Base-by-base conservation (phyloP, 352 stramenopile genomes). In the Globisporangium sylvaticum region DNA sequence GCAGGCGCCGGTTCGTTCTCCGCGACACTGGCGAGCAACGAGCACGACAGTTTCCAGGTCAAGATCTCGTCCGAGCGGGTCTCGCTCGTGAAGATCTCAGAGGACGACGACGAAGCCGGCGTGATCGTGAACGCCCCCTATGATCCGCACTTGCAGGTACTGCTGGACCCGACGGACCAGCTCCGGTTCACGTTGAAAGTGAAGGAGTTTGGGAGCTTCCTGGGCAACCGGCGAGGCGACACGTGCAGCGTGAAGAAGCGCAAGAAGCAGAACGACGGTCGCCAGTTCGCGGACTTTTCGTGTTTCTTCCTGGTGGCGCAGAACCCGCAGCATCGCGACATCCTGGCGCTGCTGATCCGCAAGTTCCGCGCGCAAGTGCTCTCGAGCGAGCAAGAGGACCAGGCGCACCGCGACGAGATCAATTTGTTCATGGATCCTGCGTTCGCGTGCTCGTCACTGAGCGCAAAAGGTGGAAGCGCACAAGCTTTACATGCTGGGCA, bases 11-110 rank as follows among this genome's bases (percentile, higher is more conserved):
- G 84, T 0, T 87, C 84, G 10, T 94, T 94, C 61, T 94, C 87
- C 1, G 87, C 87, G 20, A 94, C 87, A 10, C 65, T 94, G 20
- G 81, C 83, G 4, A 93, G 81, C 66, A 91, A 91, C 42, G 87
- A 94, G 53, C 65, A 79, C 55, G 87, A 94, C 54, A 92, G 80
- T 42, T 94, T 94, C 70, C 87, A 94, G 65, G 70, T 94, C 59
- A 92, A 91, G 62, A 94, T 94, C 39, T 72, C 69, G 0, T 59
- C 77, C 0, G 76, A 86, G 6, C 62, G 65, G 0, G 80, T 94
- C 18, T 73, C 65, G 37, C 65, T 94, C 20, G 66, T 88, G 6
- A 94, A 94, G 65, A 80, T 92, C 50, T 91, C 87, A 5, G 87
- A 94, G 61, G 65, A 88, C 4, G 82, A 91, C 25, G 74, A 80